A percentile compares a stretch with the other conserved stretches of the same genome.
Conservation (phyloP, 139 green algal genomes). For the Tetradesmus lagerheimii region DNA sequence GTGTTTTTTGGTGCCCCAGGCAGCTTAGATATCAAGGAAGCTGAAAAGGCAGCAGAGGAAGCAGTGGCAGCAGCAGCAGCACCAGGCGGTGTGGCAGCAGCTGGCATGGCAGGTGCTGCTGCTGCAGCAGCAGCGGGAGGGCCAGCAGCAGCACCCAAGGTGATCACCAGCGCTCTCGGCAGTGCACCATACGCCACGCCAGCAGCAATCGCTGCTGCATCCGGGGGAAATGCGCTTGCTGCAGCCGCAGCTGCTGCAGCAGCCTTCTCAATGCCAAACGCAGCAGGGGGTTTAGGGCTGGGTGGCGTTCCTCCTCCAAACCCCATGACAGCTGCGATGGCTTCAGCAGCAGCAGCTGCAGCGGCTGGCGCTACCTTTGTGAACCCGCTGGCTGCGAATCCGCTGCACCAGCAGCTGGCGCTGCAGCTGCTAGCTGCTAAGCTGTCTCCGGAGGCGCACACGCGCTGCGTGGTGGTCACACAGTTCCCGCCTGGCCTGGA, state of each 20-base stretch:
- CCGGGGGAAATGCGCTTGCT: constrained; percentile 26
- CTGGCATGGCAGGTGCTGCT: background rate
- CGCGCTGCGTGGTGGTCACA: constrained; percentile 35
- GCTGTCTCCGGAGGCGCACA: constrained; percentile 21
- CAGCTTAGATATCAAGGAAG: constrained; percentile 37
- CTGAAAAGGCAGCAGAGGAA: constrained; percentile 11
- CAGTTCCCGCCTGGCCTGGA: constrained; percentile 19
- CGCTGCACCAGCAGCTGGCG: constrained; percentile 28
- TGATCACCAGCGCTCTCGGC: background rate
- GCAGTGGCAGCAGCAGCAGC: constrained; percentile 36
- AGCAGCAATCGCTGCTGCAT: constrained; percentile 26
- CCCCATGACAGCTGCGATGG: constrained; percentile 25
- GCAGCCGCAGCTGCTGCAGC: constrained; percentile 20
- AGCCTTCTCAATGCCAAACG: background rate
- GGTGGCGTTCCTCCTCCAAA: background rate
- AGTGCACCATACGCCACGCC: background rate
- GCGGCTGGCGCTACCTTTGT: constrained; percentile 31
- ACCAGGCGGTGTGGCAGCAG: background rate
- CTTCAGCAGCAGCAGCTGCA: constrained; percentile 30
- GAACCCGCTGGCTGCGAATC: constrained; percentile 11
- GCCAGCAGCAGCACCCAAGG: background rate
- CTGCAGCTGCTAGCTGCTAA: constrained; percentile 1
- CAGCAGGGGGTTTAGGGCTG: background rate
- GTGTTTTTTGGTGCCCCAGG: constrained; percentile 88
- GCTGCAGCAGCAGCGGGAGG: constrained; percentile 14